Conservation (phyloP, 1,284 basidiomycete genomes). For the Tilletia walkeri region DNA sequence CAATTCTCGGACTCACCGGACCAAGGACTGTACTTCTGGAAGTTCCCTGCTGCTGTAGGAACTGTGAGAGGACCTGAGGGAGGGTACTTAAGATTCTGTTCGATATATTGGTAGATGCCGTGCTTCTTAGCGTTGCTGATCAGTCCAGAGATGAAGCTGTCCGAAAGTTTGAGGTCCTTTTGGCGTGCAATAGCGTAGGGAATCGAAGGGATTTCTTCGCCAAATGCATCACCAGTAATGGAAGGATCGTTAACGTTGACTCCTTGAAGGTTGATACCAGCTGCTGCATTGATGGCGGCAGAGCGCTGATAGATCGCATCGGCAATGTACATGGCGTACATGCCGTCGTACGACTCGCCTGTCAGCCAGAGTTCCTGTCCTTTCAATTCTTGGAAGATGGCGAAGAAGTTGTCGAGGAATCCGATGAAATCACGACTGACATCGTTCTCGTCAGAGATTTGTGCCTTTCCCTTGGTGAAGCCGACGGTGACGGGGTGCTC, state of each 20-base stretch:
- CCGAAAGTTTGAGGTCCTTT: conserved; percentile 23
- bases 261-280: conserved; percentile 47
- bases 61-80: conserved; percentile 26
- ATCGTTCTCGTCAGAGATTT: conserved; percentile 59
- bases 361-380: conserved; percentile 41
- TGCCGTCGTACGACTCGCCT: conserved; percentile 81
- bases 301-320: conserved; percentile 35
- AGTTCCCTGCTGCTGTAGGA: conserved; percentile 22
- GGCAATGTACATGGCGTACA: conserved; percentile 89
- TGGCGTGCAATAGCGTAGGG: conserved; percentile 26
- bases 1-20: background rate
- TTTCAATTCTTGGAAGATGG: conserved; percentile 35
- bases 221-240: conserved; percentile 33
- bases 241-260: conserved; percentile 50
- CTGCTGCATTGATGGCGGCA: conserved; percentile 27
- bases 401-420: conserved; percentile 44
- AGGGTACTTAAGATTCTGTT: conserved; percentile 45
- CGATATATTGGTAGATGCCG: conserved; percentile 38
- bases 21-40: conserved; percentile 20
- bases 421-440: conserved; percentile 55
- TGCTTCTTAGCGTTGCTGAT: conserved; percentile 33
- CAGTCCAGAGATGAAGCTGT: conserved; percentile 28
- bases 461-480: conserved; percentile 71
- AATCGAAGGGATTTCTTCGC: conserved; percentile 39
- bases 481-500: conserved; percentile 83